Evolutionary conservation across 805 yeast species (phyloP), one percentile per base, ranked within the genome.

Genomic region (Candida parachauliodes): DNA sequence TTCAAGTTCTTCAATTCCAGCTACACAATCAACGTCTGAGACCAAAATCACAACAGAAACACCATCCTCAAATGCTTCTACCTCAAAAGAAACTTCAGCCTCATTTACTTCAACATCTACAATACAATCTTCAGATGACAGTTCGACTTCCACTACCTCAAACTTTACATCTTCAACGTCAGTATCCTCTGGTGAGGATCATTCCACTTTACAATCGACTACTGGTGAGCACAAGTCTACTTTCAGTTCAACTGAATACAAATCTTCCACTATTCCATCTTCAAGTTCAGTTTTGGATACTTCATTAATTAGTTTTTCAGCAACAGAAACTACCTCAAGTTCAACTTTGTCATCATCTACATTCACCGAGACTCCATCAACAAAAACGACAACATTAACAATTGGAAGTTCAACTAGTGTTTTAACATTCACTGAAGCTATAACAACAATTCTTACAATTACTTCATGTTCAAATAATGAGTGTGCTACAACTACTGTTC

Each of bases 401-500:
- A 37, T 28, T 11, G 36, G 46, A 28, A 39, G 32, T 16, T 47
- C 45, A 18, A 40, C 51, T 36, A 48, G 33, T 32, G 8, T 32
- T 5, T 3, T 20, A 7, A 32, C 28, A n/a, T 32, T 32, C 19
- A 37, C 41, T 27, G 41, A 47, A 17, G 39, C 32, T 19, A 23
- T 42, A 24, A 55, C 65, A 34, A 57, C 61, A 19, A 46, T 14
- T 10, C 26, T 34, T 14, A 34, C 37, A 2, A 12, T 34, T 19
- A 34, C 37, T n/a, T 34, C 37, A 20, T 34, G 37, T 27, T 34
- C 37, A 5, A 20, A 34, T 5, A 27, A 27, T 33, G 8, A 24
- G 19, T 33, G 30, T 19, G 12, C 27, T 15, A 48, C 49, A 11
- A 49, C 62, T n/a, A 41, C 60, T 14, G 51, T 57, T 20, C 48